A percentile compares a stretch with the other conserved stretches of the same genome.
Conservation (phyloP, 108 stramenopile genomes). For the Cyclotella sp. region DNA sequence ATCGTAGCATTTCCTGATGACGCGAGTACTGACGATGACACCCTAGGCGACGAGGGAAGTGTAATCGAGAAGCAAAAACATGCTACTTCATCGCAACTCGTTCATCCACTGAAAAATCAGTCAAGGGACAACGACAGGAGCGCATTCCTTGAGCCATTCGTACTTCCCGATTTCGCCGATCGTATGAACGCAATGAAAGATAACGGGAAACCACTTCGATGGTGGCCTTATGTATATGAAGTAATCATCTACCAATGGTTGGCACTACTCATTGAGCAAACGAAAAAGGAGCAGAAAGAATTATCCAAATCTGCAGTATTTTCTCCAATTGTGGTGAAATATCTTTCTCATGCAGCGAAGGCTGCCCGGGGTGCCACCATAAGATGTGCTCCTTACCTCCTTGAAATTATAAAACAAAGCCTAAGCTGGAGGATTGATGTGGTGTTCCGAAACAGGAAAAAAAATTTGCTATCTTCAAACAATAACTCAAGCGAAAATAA, state of each 20-base stretch:
- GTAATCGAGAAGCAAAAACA: neutral
- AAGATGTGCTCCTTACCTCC: slow-evolving; percentile 85
- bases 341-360: slow-evolving; percentile 68
- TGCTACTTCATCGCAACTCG: neutral
- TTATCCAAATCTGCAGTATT: slow-evolving; percentile 18
- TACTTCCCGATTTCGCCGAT: slow-evolving; percentile 75
- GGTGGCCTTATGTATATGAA: slow-evolving; percentile 91
- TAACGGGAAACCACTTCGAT: slow-evolving; percentile 52
- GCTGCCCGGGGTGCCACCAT: slow-evolving; percentile 75
- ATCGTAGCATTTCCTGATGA: slow-evolving; percentile 36
- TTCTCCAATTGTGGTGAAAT: slow-evolving; percentile 52
- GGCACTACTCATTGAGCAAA: slow-evolving; percentile 76
- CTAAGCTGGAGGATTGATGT: slow-evolving; percentile 71
- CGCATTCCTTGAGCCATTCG: slow-evolving; percentile 5
- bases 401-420: slow-evolving; percentile 89
- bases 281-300: slow-evolving; percentile 34
- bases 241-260: slow-evolving; percentile 90
- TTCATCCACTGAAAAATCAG: slow-evolving; percentile 44
- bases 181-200: slow-evolving; percentile 65
- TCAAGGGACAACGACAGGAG: slow-evolving; percentile 7
- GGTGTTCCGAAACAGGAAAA: slow-evolving; percentile 50
- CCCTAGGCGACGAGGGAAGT: slow-evolving; percentile 11
- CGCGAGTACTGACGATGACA: slow-evolving; percentile 18
- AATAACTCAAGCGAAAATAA: slow-evolving; percentile 28
- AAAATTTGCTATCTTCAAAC: slow-evolving; percentile 6